Conservation (phyloP, 1,284 basidiomycete species). For the Cryptococcus amylolentus region DNA sequence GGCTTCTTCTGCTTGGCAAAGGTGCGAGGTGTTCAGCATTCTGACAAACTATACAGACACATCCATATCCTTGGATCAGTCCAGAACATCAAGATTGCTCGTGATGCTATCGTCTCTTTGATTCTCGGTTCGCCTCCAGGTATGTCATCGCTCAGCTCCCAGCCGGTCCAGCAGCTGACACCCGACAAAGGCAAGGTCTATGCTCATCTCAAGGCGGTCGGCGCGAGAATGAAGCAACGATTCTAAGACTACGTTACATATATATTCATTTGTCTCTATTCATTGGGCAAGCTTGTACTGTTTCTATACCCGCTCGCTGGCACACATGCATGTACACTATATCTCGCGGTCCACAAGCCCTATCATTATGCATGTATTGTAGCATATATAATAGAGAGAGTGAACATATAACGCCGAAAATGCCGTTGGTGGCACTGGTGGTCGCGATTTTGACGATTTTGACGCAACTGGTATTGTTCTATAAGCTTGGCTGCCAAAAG, state of each 20-base stretch:
- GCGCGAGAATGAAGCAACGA: constrained; percentile 87
- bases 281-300: neutral
- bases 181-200: constrained; percentile 69
- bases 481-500: neutral
- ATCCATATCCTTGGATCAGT: constrained; percentile 59
- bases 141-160: constrained; percentile 5
- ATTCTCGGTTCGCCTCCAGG: constrained; percentile 95
- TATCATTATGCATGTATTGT: neutral
- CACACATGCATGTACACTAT: constrained; percentile 7
- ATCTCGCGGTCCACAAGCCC: neutral
- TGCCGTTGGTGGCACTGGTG: constrained; percentile 16
- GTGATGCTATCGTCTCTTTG: constrained; percentile 90
- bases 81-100: constrained; percentile 89
- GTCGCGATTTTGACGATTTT: neutral
- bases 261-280: constrained; percentile 8
- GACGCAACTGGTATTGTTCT: neutral
- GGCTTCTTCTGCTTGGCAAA: neutral
- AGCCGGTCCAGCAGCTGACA: neutral
- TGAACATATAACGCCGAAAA: constrained; percentile 12
- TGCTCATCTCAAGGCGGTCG: constrained; percentile 82
- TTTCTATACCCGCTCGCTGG: neutral
- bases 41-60: constrained; percentile 39
- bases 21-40: neutral
- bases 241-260: constrained; percentile 38
- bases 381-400: neutral